Evolutionary conservation across 257 asterid genomes (phyloP), one percentile per base, ranked within the genome.

Genomic region (Nicotiana benthamiana): DNA sequence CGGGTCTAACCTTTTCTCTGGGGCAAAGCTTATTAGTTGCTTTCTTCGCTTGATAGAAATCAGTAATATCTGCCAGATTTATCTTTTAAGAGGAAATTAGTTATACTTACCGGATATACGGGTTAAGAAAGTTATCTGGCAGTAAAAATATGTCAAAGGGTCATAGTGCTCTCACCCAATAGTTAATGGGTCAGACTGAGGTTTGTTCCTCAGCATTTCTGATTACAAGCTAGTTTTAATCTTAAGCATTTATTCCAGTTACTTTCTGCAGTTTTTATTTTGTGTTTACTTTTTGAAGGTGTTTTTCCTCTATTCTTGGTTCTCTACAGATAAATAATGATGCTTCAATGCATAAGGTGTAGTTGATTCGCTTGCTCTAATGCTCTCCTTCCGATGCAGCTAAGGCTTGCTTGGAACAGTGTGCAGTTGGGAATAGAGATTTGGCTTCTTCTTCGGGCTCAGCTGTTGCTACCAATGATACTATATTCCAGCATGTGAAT

Each of bases 341-440:
- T 68, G 12, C 30, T 36, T 68, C 36, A 34, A 36, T 10, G 32
- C 30, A 46, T 68, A 5, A 40, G 32, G 28, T 40, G 56, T 40
- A 68, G 16, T 16, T 68, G 32, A 40, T 40, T 20, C 40, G 11
- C 22, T 72, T 0, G 24, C 36, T 46, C 24, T 46, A 72, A 72
- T 7, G 10, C 36, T 43, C 40, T 22, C 60, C 57, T n/a, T 77
- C 75, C 61, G 34, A 80, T 85, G 74, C 91, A 95, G 98, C 99
- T 80, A 85, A 92, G 83, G 77, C 87, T 80, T 95, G 96, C 86
- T 88, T 95, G 93, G 92, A 92, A 87, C 92, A 90, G 84, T 95
- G 99, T 85, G 95, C 90, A 7, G 87, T 88, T 75, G 91, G 82
- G 60, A 87, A 75, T 78, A 84, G 80, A 80, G 91, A 88, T 16